Conservation (phyloP, 2,329 filamentous ascomycete species). For the Colletotrichum tanaceti region DNA sequence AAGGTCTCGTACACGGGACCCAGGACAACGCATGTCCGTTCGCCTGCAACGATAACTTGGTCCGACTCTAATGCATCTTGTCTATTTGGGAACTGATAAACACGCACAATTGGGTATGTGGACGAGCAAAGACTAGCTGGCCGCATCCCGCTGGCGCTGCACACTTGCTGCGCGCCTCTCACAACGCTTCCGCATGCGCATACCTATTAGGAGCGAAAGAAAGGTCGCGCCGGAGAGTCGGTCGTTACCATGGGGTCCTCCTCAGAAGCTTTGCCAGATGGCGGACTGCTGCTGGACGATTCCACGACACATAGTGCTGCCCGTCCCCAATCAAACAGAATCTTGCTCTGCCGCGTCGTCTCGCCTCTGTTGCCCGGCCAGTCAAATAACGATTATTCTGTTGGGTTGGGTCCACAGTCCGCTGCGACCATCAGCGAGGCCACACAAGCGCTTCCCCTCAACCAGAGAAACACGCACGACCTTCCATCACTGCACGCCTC, state of each 20-base stretch:
- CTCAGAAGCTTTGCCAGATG: slow-evolving; percentile 57
- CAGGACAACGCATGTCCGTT: background rate
- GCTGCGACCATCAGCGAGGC: slow-evolving; percentile 33
- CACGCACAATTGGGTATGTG: slow-evolving; percentile 24
- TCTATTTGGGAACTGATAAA: slow-evolving; percentile 32
- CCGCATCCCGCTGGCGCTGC: slow-evolving; percentile 20
- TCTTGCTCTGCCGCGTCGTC: slow-evolving; percentile 24
- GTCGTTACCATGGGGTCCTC: slow-evolving; percentile 50
- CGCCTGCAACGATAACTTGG: background rate
- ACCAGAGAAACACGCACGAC: slow-evolving; percentile 7
- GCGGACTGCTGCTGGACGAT: slow-evolving; percentile 58
- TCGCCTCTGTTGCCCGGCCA: slow-evolving; percentile 22
- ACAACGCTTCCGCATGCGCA: slow-evolving; percentile 34
- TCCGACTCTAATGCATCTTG: slow-evolving; percentile 12
- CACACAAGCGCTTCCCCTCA: slow-evolving; percentile 35
- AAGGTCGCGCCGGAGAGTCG: slow-evolving; percentile 37
- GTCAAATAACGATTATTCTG: slow-evolving; percentile 23
- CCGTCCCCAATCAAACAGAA: slow-evolving; percentile 31
- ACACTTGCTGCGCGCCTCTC: slow-evolving; percentile 17
- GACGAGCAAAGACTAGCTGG: slow-evolving; percentile 21
- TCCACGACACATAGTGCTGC: slow-evolving; percentile 37
- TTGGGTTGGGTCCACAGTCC: slow-evolving; percentile 35
- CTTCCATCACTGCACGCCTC: slow-evolving; percentile 32
- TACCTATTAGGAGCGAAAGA: slow-evolving; percentile 39
- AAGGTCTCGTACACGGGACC: background rate